Conservation (phyloP, 768 basidiomycete species). For the Dentipellis sp. region DNA sequence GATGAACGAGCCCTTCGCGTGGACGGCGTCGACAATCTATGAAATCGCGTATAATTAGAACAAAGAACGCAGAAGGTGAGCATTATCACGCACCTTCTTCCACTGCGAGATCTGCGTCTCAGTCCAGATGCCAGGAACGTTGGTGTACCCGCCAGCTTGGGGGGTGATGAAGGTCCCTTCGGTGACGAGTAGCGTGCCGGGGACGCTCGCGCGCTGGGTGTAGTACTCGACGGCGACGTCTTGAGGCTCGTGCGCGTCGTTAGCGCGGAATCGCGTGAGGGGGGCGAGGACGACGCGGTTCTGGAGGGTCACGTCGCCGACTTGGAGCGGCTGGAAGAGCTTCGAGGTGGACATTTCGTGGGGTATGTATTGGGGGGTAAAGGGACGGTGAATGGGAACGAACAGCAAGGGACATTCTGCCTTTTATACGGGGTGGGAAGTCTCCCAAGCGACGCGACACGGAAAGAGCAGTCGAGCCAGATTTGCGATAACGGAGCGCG, state of each 20-base stretch:
- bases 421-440: too few species aligned
- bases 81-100: neutral
- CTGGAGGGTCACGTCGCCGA: neutral
- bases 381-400: too few species aligned
- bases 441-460: too few species aligned
- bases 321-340: neutral
- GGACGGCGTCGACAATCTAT: conserved; percentile 50
- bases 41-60: neutral
- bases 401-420: too few species aligned
- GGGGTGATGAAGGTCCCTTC: neutral
- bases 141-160: neutral
- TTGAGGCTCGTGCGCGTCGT: neutral
- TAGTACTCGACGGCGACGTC: neutral
- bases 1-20: conserved; percentile 41
- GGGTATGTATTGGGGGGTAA: too few species aligned
- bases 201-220: neutral
- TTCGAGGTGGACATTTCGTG: neutral
- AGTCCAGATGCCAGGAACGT: neutral
- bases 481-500: too few species aligned
- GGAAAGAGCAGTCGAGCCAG: too few species aligned
- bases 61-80: neutral
- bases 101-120: neutral
- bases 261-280: neutral
- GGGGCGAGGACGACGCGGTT: neutral
- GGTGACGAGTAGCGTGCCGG: conserved; percentile 1